Conservation (phyloP, 345 rosid species). For the Eutrema japonicum region DNA sequence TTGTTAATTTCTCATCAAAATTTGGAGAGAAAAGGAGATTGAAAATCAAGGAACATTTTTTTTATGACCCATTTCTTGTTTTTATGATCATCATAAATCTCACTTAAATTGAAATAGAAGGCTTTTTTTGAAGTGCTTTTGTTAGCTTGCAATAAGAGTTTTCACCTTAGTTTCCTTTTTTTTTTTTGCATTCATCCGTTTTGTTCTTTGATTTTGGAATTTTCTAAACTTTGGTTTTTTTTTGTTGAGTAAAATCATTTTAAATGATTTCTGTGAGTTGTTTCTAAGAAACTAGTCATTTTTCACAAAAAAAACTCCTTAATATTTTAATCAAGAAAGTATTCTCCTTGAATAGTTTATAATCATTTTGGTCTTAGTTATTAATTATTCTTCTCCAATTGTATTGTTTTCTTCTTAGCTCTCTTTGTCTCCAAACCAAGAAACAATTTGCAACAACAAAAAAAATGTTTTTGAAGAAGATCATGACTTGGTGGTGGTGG, state of each 20-base stretch:
- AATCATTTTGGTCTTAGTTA: slow-evolving; percentile 29
- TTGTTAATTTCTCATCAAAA: slow-evolving; percentile 5
- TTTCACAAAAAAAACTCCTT: slow-evolving; percentile 1
- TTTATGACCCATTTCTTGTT: slow-evolving; percentile 17
- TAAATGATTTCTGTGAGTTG: slow-evolving; percentile 38
- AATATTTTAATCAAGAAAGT: slow-evolving; percentile 12
- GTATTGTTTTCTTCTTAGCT: slow-evolving; percentile 28
- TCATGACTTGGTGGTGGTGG: slow-evolving; percentile 52
- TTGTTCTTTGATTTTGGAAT: slow-evolving; percentile 37
- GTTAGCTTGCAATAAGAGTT: slow-evolving; percentile 41
- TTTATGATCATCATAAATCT: slow-evolving; percentile 17
- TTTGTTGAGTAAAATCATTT: slow-evolving; percentile 3
- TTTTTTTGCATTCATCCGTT: slow-evolving; percentile 27
- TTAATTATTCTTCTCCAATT: slow-evolving; percentile 19
- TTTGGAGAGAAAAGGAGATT: background rate
- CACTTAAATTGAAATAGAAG: slow-evolving; percentile 35
- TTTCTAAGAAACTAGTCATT: slow-evolving; percentile 29
- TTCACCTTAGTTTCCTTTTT: background rate
- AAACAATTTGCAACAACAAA: slow-evolving; percentile 24
- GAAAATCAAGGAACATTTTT: slow-evolving; percentile 6
- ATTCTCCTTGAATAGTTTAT: slow-evolving; percentile 24
- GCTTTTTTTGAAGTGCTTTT: slow-evolving; percentile 43
- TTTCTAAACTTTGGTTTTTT: background rate
- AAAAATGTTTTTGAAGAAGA: slow-evolving; percentile 32
- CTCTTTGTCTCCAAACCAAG: slow-evolving; percentile 40